Base-by-base conservation (phyloP, 2,329 filamentous ascomycete species). In the Penicillium capsulatum region DNA sequence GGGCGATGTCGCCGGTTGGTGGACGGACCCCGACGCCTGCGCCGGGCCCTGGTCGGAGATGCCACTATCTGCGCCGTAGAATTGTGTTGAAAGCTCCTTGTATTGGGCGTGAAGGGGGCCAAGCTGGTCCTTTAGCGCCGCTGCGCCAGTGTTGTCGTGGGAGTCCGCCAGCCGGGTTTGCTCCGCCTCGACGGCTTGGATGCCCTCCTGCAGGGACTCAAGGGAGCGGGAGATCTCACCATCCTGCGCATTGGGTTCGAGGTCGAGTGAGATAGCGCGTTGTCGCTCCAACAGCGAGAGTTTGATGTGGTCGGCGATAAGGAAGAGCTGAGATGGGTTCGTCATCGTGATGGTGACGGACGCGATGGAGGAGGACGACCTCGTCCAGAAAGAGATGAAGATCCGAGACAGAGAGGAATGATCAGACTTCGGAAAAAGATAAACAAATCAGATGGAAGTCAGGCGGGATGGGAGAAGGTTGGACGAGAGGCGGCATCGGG, bases 261-360 rank as follows among this genome's bases (percentile, higher is more conserved):
- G 77, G 53, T 88, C 82, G 31, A 95, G 76, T 10, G 81, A 85
- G 56, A 87, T 80, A 34, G 90, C 88, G 42, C 91, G 83, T 69
- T 94, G 84, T 42, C 91, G 82, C 71, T 97, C 92, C 17, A 97
- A 81, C 11, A 98, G 77, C 10, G 90, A 95, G 46, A 97, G 80
- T 69, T 97, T 96, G 74, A 97, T 86, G 68, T 97, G 91, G 70
- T 98, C 92, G 58, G 90, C 88, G 42, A 97, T 80, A 38, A 97
- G 83, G 64, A 90, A 88, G 53, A 97, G 83, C 66, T 96, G 90
- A 10, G 76, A 75, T 34, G 79, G 73, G 53, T 75, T 79, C 44
- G 72, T 61, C 68, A 72, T 73, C 17, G 58, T 61, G 55, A 64
- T 64, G 38, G 22, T 20, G 42, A 44, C 42, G 37, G 46, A 35